Evolutionary conservation across 345 rosid species (phyloP).

Genomic region (Combretum micranthum): DNA sequence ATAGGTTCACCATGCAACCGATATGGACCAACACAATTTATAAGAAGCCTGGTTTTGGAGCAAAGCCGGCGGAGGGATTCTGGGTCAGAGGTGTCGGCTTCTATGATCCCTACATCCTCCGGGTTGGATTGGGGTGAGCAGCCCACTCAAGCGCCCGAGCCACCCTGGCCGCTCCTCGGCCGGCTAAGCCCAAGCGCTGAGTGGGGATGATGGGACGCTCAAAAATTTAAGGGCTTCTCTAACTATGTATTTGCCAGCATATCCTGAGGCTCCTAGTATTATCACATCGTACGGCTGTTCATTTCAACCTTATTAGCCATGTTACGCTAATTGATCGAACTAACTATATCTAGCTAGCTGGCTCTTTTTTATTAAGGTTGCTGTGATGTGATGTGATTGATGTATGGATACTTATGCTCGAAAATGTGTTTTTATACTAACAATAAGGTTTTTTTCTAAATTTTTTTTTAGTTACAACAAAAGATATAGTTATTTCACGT

Average conservation of each 20-base stretch:
- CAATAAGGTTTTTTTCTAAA: too few relatives aligned
- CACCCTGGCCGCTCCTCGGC: background rate
- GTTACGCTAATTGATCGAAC: too few relatives aligned
- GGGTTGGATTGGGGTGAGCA: background rate
- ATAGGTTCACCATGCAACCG: background rate
- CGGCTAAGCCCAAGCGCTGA: background rate
- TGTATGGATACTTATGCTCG: too few relatives aligned
- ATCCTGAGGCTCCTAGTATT: background rate
- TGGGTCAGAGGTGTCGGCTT: slow-evolving; percentile 3
- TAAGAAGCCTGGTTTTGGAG: background rate
- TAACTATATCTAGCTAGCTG: too few relatives aligned
- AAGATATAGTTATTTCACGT: too few relatives aligned
- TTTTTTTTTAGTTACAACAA: too few relatives aligned
- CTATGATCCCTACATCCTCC: background rate
- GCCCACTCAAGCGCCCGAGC: background rate
- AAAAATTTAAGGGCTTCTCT: slow-evolving; percentile 1
- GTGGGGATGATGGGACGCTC: background rate
- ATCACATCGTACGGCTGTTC: background rate
- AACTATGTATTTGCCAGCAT: background rate
- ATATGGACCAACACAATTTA: slow-evolving; percentile 1
- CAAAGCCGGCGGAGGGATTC: slow-evolving; percentile 2
- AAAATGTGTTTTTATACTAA: too few relatives aligned
- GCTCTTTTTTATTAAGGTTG: too few relatives aligned
- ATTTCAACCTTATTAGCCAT: too few relatives aligned
- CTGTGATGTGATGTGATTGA: too few relatives aligned